A percentile compares a stretch with the other conserved stretches of the same genome.
phyloP scores from a whole-genome alignment of 2,329 filamentous ascomycete genomes.

The Capronia epimyces region DNA sequence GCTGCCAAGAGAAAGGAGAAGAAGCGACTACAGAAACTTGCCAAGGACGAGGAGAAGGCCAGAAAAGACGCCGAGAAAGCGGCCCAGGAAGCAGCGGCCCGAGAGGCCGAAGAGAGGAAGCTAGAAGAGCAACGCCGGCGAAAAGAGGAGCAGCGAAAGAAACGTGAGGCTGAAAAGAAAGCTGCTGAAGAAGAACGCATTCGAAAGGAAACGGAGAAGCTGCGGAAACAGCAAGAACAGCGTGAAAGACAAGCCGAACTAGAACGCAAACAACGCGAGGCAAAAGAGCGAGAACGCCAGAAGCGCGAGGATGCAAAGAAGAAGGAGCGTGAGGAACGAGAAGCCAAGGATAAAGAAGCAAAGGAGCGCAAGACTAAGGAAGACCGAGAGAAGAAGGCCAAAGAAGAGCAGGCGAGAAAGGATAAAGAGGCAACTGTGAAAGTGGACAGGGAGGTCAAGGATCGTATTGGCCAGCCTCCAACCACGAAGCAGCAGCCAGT shows the following conservation, averaged over 20 bases:
- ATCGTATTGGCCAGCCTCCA: constrained; percentile 33
- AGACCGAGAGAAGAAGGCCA: constrained; percentile 55
- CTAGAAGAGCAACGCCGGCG: constrained; percentile 73
- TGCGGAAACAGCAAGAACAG: constrained; percentile 73
- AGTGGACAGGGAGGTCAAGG: constrained; percentile 45
- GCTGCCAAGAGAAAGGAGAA: constrained; percentile 95
- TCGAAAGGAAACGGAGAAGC: constrained; percentile 78
- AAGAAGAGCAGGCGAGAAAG: constrained; percentile 47
- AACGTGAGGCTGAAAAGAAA: constrained; percentile 84
- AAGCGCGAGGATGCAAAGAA: constrained; percentile 65
- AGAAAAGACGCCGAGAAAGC: constrained; percentile 82
- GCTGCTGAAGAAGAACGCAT: constrained; percentile 82
- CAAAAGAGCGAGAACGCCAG: constrained; percentile 76
- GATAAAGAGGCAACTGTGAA: constrained; percentile 52
- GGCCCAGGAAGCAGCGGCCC: constrained; percentile 72
- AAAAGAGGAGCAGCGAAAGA: constrained; percentile 84
- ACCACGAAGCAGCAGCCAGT: constrained; percentile 32
- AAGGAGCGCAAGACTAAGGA: constrained; percentile 59
- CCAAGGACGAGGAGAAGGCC: constrained; percentile 84
- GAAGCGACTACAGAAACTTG: constrained; percentile 80
- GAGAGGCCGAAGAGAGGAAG: constrained; percentile 70
- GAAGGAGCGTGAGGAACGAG: constrained; percentile 62
- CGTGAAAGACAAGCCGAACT: constrained; percentile 77
- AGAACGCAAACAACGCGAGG: constrained; percentile 76
- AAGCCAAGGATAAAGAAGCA: constrained; percentile 65